phyloP scores from a whole-genome alignment of 345 rosid species.

The Pseudoturritis turrita region DNA sequence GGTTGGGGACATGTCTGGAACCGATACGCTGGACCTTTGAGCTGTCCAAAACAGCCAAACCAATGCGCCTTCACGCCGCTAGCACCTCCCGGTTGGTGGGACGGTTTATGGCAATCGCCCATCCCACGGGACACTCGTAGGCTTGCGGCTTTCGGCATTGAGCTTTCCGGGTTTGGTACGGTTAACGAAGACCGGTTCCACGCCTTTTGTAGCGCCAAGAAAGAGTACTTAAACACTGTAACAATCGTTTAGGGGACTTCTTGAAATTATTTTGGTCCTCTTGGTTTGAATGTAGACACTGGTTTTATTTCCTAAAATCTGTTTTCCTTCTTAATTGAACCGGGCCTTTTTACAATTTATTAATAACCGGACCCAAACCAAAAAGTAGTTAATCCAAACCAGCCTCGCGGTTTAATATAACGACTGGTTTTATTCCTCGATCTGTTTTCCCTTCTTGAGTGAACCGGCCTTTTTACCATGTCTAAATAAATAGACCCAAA shows the following conservation, averaged over 20 bases:
- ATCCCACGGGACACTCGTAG: constrained; percentile 61
- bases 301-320: neutral
- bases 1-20: constrained; percentile 99
- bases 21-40: constrained; percentile 87
- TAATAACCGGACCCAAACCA: neutral
- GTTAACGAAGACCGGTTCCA: constrained; percentile 56
- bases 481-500: neutral
- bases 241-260: constrained; percentile 31
- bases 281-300: constrained; percentile 4
- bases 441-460: too few species aligned
- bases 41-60: constrained; percentile 64
- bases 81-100: constrained; percentile 99
- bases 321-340: neutral
- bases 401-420: neutral
- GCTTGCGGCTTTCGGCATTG: constrained; percentile 63
- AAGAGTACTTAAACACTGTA: constrained; percentile 47
- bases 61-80: constrained; percentile 92
- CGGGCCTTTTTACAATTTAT: neutral
- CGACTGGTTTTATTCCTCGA: too few species aligned
- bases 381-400: neutral
- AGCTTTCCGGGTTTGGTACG: constrained; percentile 74
- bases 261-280: neutral
- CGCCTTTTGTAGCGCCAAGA: constrained; percentile 57
- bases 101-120: constrained; percentile 92
- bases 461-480: too few species aligned